Percentiles rank a stretch among this genome's conserved stretches.
phyloP scores from a whole-genome alignment of 1,284 basidiomycete species.

The Kalmanozyma brasiliensis region DNA sequence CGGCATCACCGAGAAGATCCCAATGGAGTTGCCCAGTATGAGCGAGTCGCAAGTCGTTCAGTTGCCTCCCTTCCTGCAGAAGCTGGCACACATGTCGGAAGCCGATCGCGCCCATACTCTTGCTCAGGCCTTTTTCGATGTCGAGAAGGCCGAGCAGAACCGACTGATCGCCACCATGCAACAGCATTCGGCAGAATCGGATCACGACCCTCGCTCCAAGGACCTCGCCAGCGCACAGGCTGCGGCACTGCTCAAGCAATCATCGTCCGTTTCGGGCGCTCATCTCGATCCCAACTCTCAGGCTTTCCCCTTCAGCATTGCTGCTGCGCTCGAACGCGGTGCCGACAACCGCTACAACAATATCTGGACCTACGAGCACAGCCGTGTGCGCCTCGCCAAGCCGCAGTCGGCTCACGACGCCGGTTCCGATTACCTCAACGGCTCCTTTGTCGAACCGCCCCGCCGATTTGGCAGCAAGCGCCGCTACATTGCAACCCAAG shows the following conservation, averaged over 20 bases:
- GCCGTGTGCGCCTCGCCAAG: conserved; percentile 58
- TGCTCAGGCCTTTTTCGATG: conserved; percentile 88
- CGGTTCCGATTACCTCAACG: conserved; percentile 64
- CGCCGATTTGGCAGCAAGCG: conserved; percentile 48
- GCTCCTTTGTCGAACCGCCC: conserved; percentile 58
- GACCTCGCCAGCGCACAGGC: conserved; percentile 35
- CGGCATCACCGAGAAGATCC: conserved; percentile 72
- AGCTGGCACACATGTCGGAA: conserved; percentile 72
- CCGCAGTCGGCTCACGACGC: conserved; percentile 40
- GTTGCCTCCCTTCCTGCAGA: conserved; percentile 82
- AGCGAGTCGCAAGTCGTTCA: conserved; percentile 63
- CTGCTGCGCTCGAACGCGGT: conserved; percentile 93
- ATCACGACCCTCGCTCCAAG: conserved; percentile 45
- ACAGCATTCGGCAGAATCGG: conserved; percentile 76
- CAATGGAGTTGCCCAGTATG: conserved; percentile 55
- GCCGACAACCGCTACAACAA: conserved; percentile 87
- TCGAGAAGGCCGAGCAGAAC: conserved; percentile 89
- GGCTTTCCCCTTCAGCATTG: conserved; percentile 85
- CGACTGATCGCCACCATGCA: conserved; percentile 91
- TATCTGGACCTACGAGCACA: conserved; percentile 96
- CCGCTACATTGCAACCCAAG: conserved; percentile 96
- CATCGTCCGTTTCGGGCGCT: conserved; percentile 9
- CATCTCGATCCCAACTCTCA: conserved; percentile 24
- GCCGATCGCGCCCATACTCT: conserved; percentile 81
- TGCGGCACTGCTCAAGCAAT: conserved; percentile 21